Percentiles rank a stretch among this genome's conserved stretches.
These are phyloP conservation scores for Xylaria sp. DNA, from an alignment of 2,329 filamentous ascomycete species.

Conservation along the genomic window DNA sequence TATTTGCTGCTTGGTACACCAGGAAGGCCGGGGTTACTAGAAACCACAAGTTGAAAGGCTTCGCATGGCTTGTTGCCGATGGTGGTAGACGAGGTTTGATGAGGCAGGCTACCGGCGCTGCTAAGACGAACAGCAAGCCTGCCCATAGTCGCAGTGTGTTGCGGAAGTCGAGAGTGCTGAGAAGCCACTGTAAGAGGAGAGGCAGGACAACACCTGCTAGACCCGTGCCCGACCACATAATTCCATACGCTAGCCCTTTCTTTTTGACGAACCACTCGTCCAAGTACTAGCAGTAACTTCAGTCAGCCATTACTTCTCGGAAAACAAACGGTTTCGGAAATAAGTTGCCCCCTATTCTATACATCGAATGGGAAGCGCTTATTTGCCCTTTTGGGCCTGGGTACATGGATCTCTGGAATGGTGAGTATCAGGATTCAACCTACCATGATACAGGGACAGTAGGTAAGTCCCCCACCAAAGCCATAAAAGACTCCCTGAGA, in stretches of 20 bases:
- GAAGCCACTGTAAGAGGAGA: slow-evolving; percentile 63
- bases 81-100: slow-evolving; percentile 65
- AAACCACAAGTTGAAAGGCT: slow-evolving; percentile 60
- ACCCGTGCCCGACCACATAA: slow-evolving; percentile 68
- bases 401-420: background rate
- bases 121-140: slow-evolving; percentile 59
- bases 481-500: slow-evolving; percentile 72
- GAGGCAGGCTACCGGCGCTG: slow-evolving; percentile 65
- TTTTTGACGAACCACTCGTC: slow-evolving; percentile 70
- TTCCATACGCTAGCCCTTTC: slow-evolving; percentile 70
- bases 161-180: slow-evolving; percentile 61
- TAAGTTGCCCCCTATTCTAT: background rate
- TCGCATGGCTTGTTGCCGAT: slow-evolving; percentile 51
- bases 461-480: slow-evolving; percentile 65
- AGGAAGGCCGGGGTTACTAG: slow-evolving; percentile 63
- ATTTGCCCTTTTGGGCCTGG: background rate
- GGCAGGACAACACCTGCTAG: slow-evolving; percentile 62
- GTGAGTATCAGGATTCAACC: slow-evolving; percentile 2
- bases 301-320: slow-evolving; percentile 29
- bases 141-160: slow-evolving; percentile 66
- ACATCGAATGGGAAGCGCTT: background rate
- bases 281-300: slow-evolving; percentile 55
- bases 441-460: slow-evolving; percentile 58
- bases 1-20: slow-evolving; percentile 67
- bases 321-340: background rate